Evolutionary conservation across 2,329 filamentous ascomycete species (phyloP), one percentile per base, ranked within the genome.

Genomic region (Raffaelea arxii): DNA sequence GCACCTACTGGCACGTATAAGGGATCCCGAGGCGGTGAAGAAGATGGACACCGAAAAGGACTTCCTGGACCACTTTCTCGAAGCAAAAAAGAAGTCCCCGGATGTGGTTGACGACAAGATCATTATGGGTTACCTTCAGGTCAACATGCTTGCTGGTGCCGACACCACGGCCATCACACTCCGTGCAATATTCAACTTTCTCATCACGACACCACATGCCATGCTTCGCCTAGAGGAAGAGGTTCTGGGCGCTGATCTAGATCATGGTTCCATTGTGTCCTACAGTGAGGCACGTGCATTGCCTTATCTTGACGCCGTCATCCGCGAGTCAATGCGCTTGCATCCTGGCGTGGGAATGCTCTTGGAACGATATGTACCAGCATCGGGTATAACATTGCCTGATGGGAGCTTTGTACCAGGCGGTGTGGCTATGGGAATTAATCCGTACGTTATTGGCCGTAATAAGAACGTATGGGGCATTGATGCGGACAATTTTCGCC

Each of bases 291-390:
- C 46, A 6, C 46, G 46, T 10, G 32, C 44, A 6, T 58, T 74
- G 10, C 62, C 65, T 0, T 76, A 73, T 49, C 60, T 77, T 6
- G 65, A 70, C 46, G 72, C 71, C 0, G 66, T 68, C 4, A 64
- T 76, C 27, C 67, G 68, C 43, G 73, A 76, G 53, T 65, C 64
- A 0, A 56, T 74, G 18, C 62, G 73, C 0, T 60, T 74, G 22
- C 67, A 63, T 49, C 67, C 70, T 1, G 41, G 36, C 22, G 47
- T 49, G 3, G 44, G 38, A 19, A 3, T 49, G 30, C 21, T 25
- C 3, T 9, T 51, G 9, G 49, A 51, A 19, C 23, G 44, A 2
- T 39, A 41, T 10, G 48, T 49, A 22, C 44, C 48, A 2, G 19
- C 9, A 1, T 5, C 19, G 4, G 46, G 48, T 11, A 23, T 45